Percentiles rank a stretch among this genome's conserved stretches.
Conservation (phyloP, 768 basidiomycete genomes). For the Kwoniella newhampshirensis region DNA sequence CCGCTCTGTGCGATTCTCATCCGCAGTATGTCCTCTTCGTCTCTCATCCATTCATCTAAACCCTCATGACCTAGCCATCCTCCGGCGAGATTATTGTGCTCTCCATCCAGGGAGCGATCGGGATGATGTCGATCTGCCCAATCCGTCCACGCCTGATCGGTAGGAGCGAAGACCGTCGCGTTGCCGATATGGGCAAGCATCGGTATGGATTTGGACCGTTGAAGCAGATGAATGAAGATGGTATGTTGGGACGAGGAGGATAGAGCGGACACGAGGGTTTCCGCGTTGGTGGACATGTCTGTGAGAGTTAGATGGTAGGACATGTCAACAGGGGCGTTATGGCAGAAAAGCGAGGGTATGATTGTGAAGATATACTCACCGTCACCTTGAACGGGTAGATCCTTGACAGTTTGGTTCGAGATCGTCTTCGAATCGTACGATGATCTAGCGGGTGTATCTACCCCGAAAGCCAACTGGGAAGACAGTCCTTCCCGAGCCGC, state of each 20-base stretch:
- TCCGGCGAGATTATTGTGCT: conserved; percentile 2
- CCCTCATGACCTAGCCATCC: conserved; percentile 30
- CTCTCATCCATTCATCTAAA: conserved; percentile 55
- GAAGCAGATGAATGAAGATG: conserved; percentile 71
- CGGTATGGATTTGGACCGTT: conserved; percentile 82
- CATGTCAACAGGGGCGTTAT: too few relatives aligned
- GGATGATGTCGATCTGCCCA: conserved; percentile 41
- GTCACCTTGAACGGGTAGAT: too few relatives aligned
- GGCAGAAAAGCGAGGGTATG: too few relatives aligned
- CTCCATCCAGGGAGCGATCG: too few relatives aligned
- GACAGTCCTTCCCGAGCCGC: conserved; percentile 13
- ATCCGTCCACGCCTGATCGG: conserved; percentile 69
- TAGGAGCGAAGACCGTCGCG: conserved; percentile 89
- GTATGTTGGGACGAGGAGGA: conserved; percentile 72
- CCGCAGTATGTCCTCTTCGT: conserved; percentile 50
- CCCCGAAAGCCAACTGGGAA: conserved; percentile 10
- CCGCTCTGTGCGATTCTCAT: conserved; percentile 2
- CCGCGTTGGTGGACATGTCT: conserved; percentile 17
- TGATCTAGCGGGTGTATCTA: neutral
- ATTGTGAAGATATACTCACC: too few relatives aligned
- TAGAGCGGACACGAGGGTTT: conserved; percentile 71
- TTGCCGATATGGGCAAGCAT: conserved; percentile 81
- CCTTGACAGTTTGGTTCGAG: neutral
- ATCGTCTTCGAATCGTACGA: neutral
- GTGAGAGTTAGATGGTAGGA: neutral